phyloP scores from a whole-genome alignment of 2,329 filamentous ascomycete genomes.

The Pestalotiopsis sp. region DNA sequence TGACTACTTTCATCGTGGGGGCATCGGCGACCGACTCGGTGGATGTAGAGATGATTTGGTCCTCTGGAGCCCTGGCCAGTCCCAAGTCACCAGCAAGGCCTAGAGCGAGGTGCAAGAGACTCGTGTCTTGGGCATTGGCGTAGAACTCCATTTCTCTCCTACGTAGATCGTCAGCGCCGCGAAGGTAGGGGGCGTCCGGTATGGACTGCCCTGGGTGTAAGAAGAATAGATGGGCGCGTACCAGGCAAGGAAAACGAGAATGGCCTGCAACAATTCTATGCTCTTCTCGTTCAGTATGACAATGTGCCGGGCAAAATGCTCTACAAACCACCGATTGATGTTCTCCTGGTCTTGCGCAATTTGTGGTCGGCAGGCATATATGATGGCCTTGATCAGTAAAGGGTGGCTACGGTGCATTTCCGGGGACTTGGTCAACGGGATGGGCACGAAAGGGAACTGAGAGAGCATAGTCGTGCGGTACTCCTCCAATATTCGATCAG shows the following conservation, averaged over 20 bases:
- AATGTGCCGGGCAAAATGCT: background rate
- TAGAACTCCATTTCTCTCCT: background rate
- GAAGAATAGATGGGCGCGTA: background rate
- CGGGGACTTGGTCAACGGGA: background rate
- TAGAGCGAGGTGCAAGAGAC: background rate
- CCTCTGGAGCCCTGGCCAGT: background rate
- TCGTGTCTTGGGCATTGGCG: background rate
- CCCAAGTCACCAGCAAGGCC: background rate
- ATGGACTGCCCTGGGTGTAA: too few species aligned
- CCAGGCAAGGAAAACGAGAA: background rate
- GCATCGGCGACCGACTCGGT: background rate
- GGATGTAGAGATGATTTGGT: background rate
- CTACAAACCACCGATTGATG: background rate
- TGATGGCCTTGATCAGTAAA: background rate
- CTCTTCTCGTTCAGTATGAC: background rate
- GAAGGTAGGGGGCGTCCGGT: background rate
- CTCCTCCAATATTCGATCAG: background rate
- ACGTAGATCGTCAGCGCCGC: background rate
- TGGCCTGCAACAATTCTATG: background rate
- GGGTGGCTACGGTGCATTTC: background rate
- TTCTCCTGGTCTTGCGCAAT: too few species aligned
- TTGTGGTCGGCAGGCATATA: background rate
- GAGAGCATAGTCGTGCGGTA: background rate
- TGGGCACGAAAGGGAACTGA: conserved; percentile 3
- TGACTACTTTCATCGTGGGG: background rate